A percentile compares a stretch with the other conserved stretches of the same genome.
Evolutionary conservation across 768 basidiomycete species (phyloP).

Genomic region (Boletus patriciae): DNA sequence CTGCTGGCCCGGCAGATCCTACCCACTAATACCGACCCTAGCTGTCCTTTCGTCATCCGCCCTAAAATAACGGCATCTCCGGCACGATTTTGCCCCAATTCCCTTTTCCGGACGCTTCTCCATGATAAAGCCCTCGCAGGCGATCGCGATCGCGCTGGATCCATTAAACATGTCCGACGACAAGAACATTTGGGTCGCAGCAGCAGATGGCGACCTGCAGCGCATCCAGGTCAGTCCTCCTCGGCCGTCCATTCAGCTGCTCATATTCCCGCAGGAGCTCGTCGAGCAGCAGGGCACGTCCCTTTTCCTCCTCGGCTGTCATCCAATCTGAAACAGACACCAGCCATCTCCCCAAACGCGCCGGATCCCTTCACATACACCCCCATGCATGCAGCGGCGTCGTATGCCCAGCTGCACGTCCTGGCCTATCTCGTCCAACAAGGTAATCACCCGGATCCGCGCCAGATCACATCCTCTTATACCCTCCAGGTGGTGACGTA

Average conservation of each 20-base stretch:
- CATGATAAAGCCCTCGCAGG: constrained; percentile 9
- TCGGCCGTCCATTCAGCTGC: neutral
- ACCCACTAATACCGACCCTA: neutral
- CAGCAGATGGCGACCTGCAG: constrained; percentile 84
- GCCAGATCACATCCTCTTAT: neutral
- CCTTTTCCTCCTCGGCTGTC: constrained; percentile 21
- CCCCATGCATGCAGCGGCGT: constrained; percentile 93
- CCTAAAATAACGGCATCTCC: constrained; percentile 14
- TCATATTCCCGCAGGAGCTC: constrained; percentile 45
- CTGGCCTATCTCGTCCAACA: constrained; percentile 75
- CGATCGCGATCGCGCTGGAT: constrained; percentile 21
- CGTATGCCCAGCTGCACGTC: constrained; percentile 78
- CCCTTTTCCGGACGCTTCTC: constrained; percentile 26
- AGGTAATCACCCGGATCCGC: constrained; percentile 41
- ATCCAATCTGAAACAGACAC: constrained; percentile 32
- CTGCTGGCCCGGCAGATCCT: constrained; percentile 1
- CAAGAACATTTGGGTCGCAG: constrained; percentile 90
- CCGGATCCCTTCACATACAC: constrained; percentile 78
- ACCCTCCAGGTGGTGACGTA: constrained; percentile 71
- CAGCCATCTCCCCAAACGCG: constrained; percentile 66
- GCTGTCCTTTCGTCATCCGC: neutral
- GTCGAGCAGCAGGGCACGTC: constrained; percentile 58
- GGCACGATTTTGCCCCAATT: constrained; percentile 21
- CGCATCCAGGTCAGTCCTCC: constrained; percentile 62
- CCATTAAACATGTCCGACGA: constrained; percentile 32